Evolutionary conservation across 176 grass and related monocot genomes (phyloP).

Genomic region (Ensete glaucum): DNA sequence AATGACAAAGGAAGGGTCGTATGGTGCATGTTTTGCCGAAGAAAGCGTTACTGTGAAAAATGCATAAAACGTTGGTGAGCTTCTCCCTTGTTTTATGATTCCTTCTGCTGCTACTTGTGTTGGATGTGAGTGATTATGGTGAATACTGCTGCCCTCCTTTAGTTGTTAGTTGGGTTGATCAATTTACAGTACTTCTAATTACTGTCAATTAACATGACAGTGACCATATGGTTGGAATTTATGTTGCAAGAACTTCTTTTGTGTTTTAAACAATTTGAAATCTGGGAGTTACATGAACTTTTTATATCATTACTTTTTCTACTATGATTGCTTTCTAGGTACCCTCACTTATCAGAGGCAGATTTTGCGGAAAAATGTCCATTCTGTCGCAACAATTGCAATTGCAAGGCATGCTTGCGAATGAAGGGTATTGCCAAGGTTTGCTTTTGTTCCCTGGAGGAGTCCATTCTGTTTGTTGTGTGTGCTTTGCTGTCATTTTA

Average conservation of each 20-base stretch:
- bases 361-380: constrained; percentile 46
- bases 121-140: no score
- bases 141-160: no score
- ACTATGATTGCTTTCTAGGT: constrained; percentile 24
- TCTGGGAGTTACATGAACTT: no score
- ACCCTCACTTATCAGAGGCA: constrained; percentile 42
- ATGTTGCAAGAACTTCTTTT: no score
- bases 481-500: no score
- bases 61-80: constrained; percentile 50
- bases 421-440: constrained; percentile 40
- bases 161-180: no score
- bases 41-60: constrained; percentile 35
- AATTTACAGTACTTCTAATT: no score
- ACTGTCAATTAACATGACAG: no score
- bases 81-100: not conserved
- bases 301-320: not conserved
- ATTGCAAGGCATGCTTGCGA: constrained; percentile 61
- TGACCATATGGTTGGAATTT: no score
- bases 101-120: no score
- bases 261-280: no score
- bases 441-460: not conserved
- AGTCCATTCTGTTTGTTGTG: no score
- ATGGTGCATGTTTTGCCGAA: constrained; percentile 35
- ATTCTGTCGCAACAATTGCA: constrained; percentile 57
- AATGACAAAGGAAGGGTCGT: constrained; percentile 44